Evolutionary conservation across 768 basidiomycete species (phyloP).

Genomic region (Hygrocybe punicea): DNA sequence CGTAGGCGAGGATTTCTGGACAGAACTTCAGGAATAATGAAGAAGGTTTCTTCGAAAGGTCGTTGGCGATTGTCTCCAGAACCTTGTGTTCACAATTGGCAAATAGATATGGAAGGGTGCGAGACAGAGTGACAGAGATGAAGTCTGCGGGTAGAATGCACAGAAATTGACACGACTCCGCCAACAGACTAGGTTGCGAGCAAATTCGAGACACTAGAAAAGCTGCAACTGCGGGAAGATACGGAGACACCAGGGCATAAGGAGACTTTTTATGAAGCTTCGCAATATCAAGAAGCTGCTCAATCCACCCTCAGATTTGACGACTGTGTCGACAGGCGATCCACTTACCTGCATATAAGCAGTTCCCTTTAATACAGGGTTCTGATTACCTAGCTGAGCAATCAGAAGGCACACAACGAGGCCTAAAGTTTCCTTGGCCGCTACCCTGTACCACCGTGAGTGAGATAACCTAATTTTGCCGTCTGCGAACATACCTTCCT

Average conservation of each 20-base stretch:
- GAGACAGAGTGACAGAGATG: conserved; percentile 56
- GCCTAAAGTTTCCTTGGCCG: conserved; percentile 51
- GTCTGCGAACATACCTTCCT: conserved; percentile 39
- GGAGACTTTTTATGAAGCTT: conserved; percentile 57
- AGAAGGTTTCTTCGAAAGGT: conserved; percentile 45
- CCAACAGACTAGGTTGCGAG: conserved; percentile 54
- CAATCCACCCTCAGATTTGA: conserved; percentile 11
- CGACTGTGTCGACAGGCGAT: not conserved
- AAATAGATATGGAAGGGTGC: conserved; percentile 69
- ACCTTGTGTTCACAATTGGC: conserved; percentile 55
- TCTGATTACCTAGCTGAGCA: conserved; percentile 61
- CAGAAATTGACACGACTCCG: conserved; percentile 69
- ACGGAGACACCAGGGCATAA: conserved; percentile 67
- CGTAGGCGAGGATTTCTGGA: conserved; percentile 59
- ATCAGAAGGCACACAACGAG: conserved; percentile 61
- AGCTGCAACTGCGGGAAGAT: conserved; percentile 62
- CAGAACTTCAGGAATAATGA: conserved; percentile 55
- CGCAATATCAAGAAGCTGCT: conserved; percentile 57
- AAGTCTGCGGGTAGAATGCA: conserved; percentile 55
- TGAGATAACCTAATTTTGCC: not conserved
- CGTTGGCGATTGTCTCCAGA: conserved; percentile 58
- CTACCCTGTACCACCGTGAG: conserved; percentile 35
- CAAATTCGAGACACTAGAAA: conserved; percentile 59
- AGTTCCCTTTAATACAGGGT: conserved; percentile 64
- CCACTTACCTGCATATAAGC: conserved; percentile 62